These are phyloP conservation scores for Ilyonectria sp. DNA, from an alignment of 2,329 filamentous ascomycete species.

Conservation along the genomic window DNA sequence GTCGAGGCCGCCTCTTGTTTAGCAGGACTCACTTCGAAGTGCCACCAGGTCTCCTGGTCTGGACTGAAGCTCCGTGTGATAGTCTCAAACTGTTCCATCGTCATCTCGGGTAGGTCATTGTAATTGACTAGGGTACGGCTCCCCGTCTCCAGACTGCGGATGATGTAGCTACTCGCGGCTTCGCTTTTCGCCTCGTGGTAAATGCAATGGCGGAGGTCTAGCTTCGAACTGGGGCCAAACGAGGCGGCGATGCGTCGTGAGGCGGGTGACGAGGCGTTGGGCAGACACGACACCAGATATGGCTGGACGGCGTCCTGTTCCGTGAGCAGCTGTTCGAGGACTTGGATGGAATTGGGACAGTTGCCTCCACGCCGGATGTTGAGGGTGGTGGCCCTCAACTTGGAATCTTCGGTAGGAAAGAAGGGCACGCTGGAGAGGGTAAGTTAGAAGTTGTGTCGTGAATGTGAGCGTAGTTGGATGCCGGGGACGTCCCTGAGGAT, in stretches of 20 bases:
- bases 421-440: conserved; percentile 68
- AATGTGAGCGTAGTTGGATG: conserved; percentile 21
- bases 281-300: conserved; percentile 69
- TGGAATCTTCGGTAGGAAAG: conserved; percentile 80
- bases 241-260: conserved; percentile 68
- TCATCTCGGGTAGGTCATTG: conserved; percentile 79
- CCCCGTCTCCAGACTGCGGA: conserved; percentile 71
- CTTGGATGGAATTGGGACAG: conserved; percentile 79
- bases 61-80: conserved; percentile 58
- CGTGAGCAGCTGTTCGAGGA: conserved; percentile 75
- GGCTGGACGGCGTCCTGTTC: conserved; percentile 48
- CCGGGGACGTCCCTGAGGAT: conserved; percentile 71
- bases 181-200: conserved; percentile 69
- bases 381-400: conserved; percentile 75
- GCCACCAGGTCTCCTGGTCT: conserved; percentile 71
- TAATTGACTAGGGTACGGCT: conserved; percentile 81
- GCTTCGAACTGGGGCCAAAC: conserved; percentile 59
- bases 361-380: conserved; percentile 79
- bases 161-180: conserved; percentile 78
- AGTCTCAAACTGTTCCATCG: conserved; percentile 68
- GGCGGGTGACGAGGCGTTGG: conserved; percentile 65
- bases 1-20: conserved; percentile 9
- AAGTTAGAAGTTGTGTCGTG: conserved; percentile 31
- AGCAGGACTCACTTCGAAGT: conserved; percentile 74
- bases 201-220: conserved; percentile 71